phyloP scores from a whole-genome alignment of 1,139 yeast species.

The Nematodospora anomalae region DNA sequence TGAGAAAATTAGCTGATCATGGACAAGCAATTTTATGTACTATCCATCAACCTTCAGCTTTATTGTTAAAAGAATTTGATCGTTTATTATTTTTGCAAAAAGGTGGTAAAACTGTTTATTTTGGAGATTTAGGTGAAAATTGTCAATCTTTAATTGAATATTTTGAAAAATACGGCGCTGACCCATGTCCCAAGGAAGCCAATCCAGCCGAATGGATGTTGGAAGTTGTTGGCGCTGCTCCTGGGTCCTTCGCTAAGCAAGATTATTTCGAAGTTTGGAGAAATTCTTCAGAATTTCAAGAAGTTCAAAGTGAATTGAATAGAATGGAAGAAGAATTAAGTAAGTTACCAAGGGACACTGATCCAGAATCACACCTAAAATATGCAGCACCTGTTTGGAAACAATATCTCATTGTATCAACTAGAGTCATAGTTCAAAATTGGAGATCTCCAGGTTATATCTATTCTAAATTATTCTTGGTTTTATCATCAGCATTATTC shows the following conservation, averaged over 20 bases:
- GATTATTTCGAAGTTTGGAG: slow-evolving; percentile 37
- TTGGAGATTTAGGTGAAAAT: slow-evolving; percentile 62
- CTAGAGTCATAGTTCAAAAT: slow-evolving; percentile 33
- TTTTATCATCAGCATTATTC: slow-evolving; percentile 42
- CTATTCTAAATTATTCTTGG: slow-evolving; percentile 40
- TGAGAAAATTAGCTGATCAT: slow-evolving; percentile 42
- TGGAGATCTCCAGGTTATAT: slow-evolving; percentile 48
- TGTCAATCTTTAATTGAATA: slow-evolving; percentile 51
- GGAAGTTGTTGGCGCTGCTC: slow-evolving; percentile 50
- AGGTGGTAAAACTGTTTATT: slow-evolving; percentile 64
- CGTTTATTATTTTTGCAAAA: slow-evolving; percentile 38
- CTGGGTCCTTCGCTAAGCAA: slow-evolving; percentile 35
- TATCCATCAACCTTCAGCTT: slow-evolving; percentile 45
- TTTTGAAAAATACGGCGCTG: slow-evolving; percentile 56
- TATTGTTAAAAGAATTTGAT: slow-evolving; percentile 37
- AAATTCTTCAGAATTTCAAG: slow-evolving; percentile 27
- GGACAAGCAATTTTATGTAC: slow-evolving; percentile 47
- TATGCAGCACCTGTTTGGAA: slow-evolving; percentile 30
- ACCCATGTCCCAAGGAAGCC: slow-evolving; percentile 42
- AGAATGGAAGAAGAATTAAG: slow-evolving; percentile 31
- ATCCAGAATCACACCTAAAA: slow-evolving; percentile 22
- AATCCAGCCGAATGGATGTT: slow-evolving; percentile 62
- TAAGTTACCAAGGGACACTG: slow-evolving; percentile 25
- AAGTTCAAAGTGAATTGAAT: slow-evolving; percentile 25
- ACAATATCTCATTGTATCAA: slow-evolving; percentile 26